Conservation (phyloP, 2,329 filamentous ascomycete genomes). For the Aureobasidium sp. region DNA sequence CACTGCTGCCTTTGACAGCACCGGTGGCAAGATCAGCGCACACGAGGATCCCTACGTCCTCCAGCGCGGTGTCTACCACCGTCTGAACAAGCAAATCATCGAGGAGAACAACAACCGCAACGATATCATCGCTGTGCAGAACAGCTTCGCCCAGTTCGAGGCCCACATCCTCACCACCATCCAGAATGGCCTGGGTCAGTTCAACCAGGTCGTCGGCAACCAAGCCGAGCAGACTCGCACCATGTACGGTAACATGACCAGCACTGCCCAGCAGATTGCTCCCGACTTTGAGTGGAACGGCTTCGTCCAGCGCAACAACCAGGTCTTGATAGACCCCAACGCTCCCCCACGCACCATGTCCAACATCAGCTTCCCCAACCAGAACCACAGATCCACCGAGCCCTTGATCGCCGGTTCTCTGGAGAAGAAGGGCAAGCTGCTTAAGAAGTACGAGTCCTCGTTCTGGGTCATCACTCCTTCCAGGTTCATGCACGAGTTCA, state of each 20-base stretch:
- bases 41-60: conserved; percentile 83
- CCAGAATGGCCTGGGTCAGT: conserved; percentile 74
- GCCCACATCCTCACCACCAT: conserved; percentile 74
- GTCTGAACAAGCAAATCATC: conserved; percentile 80
- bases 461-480: conserved; percentile 89
- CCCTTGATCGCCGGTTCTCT: conserved; percentile 80
- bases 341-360: conserved; percentile 67
- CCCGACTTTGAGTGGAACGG: conserved; percentile 86
- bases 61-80: conserved; percentile 71
- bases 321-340: conserved; percentile 70
- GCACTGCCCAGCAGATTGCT: conserved; percentile 67
- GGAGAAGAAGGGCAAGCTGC: conserved; percentile 84
- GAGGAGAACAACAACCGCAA: conserved; percentile 96
- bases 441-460: conserved; percentile 68
- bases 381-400: conserved; percentile 71
- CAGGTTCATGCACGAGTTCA: conserved; percentile 92
- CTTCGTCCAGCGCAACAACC: conserved; percentile 65
- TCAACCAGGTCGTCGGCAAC: conserved; percentile 70
- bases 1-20: conserved; percentile 70
- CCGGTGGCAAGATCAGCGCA: conserved; percentile 62
- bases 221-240: conserved; percentile 76
- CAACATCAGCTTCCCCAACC: conserved; percentile 77
- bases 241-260: conserved; percentile 78
- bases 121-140: conserved; percentile 85
- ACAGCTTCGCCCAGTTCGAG: conserved; percentile 83